Evolutionary conservation across 306 rosid genomes (phyloP).

Genomic region (Cicer bijugum): DNA sequence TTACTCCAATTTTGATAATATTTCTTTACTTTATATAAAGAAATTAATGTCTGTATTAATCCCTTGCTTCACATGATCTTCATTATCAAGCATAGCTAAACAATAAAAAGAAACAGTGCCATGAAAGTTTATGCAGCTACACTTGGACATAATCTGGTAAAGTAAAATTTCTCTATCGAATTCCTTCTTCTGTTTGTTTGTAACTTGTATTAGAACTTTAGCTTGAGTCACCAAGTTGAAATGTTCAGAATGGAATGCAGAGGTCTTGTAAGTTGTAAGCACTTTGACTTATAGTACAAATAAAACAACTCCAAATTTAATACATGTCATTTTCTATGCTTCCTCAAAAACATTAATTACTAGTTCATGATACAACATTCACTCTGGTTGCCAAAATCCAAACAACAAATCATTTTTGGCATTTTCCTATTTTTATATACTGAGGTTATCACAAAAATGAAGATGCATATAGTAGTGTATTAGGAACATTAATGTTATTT

Average conservation of each 20-base stretch:
- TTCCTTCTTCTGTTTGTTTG: conserved; percentile 22
- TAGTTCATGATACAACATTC: neutral
- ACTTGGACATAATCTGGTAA: conserved; percentile 28
- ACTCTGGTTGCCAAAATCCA: conserved; percentile 12
- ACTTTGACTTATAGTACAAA: neutral
- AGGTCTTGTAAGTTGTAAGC: neutral
- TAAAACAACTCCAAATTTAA: conserved; percentile 3
- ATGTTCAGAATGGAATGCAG: neutral
- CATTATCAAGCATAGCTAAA: conserved; percentile 14
- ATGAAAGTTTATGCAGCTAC: conserved; percentile 22
- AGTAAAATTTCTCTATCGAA: conserved; percentile 35
- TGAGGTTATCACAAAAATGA: neutral
- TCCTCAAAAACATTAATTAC: neutral
- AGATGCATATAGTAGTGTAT: neutral
- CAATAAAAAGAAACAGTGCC: neutral
- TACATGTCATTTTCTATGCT: conserved; percentile 28
- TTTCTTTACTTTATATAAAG: neutral
- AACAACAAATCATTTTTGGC: neutral
- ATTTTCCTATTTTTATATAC: neutral
- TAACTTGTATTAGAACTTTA: neutral
- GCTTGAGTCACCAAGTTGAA: conserved; percentile 15
- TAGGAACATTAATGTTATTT: conserved; percentile 1
- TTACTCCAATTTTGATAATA: neutral
- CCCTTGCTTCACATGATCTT: too few relatives aligned
- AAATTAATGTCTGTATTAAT: neutral